These are phyloP conservation scores for Lophiostoma macrostomum DNA, from an alignment of 495 filamentous ascomycete genomes.

Conservation along the genomic window DNA sequence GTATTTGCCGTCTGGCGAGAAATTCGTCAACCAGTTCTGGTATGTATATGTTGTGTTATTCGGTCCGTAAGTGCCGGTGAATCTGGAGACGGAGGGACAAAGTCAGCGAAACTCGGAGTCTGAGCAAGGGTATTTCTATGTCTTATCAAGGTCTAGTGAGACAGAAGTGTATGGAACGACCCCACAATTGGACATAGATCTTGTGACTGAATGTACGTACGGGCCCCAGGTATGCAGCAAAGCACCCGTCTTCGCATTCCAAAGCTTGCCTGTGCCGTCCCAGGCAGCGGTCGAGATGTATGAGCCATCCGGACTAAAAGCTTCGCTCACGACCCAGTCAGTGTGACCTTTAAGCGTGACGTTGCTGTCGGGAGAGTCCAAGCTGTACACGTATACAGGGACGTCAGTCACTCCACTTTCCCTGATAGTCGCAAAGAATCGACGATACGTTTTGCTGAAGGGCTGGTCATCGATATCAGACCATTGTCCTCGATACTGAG, in stretches of 20 bases:
- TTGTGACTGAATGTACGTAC: too few relatives aligned
- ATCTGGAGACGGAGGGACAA: too few relatives aligned
- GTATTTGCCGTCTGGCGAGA: conserved; percentile 4
- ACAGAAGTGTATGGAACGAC: too few relatives aligned
- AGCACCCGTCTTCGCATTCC: neutral
- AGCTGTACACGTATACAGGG: neutral
- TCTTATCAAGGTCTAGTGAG: too few relatives aligned
- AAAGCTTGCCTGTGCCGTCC: conserved; percentile 1
- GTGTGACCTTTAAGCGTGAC: neutral
- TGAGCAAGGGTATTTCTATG: too few relatives aligned
- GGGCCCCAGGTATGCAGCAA: neutral
- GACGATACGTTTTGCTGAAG: neutral
- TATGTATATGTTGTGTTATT: too few relatives aligned
- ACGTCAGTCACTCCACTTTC: too few relatives aligned
- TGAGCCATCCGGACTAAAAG: conserved; percentile 2
- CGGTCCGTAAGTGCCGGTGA: too few relatives aligned
- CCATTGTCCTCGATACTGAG: neutral
- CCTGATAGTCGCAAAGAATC: neutral
- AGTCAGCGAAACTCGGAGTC: too few relatives aligned
- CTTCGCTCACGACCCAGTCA: neutral
- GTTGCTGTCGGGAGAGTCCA: neutral
- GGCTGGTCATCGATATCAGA: neutral
- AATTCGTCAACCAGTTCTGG: conserved; percentile 8
- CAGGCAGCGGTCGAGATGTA: conserved; percentile 2
- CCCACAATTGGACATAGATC: too few relatives aligned